phyloP scores from a whole-genome alignment of 148 eudicot genomes.

The Spergularia bocconei region DNA sequence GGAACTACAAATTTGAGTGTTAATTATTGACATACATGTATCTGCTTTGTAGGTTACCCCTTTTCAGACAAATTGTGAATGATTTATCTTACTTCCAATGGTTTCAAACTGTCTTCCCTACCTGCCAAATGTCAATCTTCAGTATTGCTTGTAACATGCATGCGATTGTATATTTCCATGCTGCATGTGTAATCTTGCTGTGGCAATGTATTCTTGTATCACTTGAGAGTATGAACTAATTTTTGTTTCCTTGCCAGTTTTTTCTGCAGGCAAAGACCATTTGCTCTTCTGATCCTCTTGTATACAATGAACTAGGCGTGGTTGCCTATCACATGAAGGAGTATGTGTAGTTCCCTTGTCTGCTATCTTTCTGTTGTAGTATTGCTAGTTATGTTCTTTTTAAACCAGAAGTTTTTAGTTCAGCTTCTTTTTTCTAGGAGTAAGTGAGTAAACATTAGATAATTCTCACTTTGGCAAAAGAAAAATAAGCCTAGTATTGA shows the following conservation, averaged over 20 bases:
- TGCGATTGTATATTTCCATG: background rate
- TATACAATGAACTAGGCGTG: constrained; percentile 94
- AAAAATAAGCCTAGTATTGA: background rate
- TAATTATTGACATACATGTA: no score
- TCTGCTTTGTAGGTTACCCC: no score
- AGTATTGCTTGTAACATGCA: background rate
- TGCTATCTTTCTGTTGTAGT: background rate
- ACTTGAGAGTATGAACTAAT: background rate
- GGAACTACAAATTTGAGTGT: no score
- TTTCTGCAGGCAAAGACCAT: constrained; percentile 84
- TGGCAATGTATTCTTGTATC: background rate
- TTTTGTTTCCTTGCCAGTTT: constrained; percentile 56
- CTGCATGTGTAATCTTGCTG: background rate
- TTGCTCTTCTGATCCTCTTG: constrained; percentile 94
- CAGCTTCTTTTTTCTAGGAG: background rate
- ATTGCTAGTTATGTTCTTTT: background rate
- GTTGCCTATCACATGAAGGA: constrained; percentile 95
- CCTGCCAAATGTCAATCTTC: background rate
- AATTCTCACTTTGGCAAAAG: background rate
- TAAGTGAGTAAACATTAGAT: background rate
- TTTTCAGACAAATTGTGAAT: no score
- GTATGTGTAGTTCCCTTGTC: constrained; percentile 42
- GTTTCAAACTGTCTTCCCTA: background rate
- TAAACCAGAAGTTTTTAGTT: background rate
- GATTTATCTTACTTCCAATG: background rate